These are phyloP conservation scores for Fusarium nematophilum DNA, from an alignment of 2,329 filamentous ascomycete species.

Conservation along the genomic window DNA sequence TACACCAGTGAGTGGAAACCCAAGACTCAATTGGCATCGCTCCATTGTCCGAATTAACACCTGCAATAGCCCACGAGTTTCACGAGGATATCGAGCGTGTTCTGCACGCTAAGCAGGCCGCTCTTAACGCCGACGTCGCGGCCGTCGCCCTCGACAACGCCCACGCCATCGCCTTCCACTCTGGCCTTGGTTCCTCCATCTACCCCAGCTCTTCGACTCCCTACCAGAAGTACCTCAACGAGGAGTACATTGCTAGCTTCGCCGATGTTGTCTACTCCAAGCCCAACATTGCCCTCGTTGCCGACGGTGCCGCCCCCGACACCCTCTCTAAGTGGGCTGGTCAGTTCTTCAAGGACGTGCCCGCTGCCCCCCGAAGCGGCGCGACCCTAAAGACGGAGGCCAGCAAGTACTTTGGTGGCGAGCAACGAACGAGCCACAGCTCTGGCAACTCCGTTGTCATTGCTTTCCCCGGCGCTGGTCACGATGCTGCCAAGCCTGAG, in stretches of 20 bases:
- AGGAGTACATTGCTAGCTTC: conserved; percentile 79
- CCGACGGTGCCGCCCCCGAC: conserved; percentile 82
- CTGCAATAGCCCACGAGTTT: conserved; percentile 80
- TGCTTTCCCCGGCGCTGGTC: conserved; percentile 91
- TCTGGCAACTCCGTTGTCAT: conserved; percentile 87
- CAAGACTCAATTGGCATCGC: conserved; percentile 9
- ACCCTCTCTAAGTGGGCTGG: conserved; percentile 89
- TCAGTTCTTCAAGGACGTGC: conserved; percentile 86
- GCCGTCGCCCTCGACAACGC: conserved; percentile 85
- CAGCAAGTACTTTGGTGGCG: conserved; percentile 92
- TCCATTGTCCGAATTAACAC: conserved; percentile 23
- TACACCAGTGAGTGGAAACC: conserved; percentile 72
- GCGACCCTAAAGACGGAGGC: conserved; percentile 68
- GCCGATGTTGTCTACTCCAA: conserved; percentile 85
- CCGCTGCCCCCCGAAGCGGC: conserved; percentile 63
- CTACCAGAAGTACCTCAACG: conserved; percentile 82
- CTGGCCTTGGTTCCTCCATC: conserved; percentile 84
- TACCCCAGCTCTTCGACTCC: conserved; percentile 78
- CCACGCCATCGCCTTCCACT: conserved; percentile 91
- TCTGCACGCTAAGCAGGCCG: conserved; percentile 82
- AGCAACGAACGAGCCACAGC: conserved; percentile 85
- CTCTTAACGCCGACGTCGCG: conserved; percentile 70
- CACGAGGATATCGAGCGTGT: conserved; percentile 85
- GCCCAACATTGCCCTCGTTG: conserved; percentile 90
- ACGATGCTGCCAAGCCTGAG: conserved; percentile 87